phyloP scores from a whole-genome alignment of 495 filamentous ascomycete species.

The Rhizodiscina lignyota region DNA sequence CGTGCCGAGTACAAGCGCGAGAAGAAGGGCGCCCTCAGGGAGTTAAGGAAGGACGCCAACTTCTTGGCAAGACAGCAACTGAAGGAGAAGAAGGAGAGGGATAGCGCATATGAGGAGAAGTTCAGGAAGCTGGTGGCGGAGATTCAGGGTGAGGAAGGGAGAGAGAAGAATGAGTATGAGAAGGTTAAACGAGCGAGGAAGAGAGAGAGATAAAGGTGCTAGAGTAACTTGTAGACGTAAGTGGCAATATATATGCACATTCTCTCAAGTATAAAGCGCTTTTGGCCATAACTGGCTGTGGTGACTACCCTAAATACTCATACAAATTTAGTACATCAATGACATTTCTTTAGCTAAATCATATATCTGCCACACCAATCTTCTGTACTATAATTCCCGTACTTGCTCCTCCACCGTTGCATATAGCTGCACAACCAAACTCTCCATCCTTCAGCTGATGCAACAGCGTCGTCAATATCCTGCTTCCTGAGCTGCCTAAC shows the following conservation, averaged over 20 bases:
- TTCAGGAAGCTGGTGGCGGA: conserved; percentile 79
- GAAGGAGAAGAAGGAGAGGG: conserved; percentile 78
- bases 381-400: conserved; percentile 87
- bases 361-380: conserved; percentile 29
- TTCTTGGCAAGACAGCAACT: conserved; percentile 84
- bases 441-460: conserved; percentile 83
- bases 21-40: conserved; percentile 84
- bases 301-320: too few species aligned
- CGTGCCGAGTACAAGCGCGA: conserved; percentile 85
- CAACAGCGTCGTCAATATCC: conserved; percentile 78
- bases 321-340: too few species aligned
- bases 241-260: too few species aligned
- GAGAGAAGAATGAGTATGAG: conserved; percentile 75
- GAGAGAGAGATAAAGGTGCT: conserved; percentile 35
- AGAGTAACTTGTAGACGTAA: too few species aligned
- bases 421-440: conserved; percentile 90
- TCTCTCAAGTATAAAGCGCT: too few species aligned
- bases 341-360: not conserved
- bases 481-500: conserved; percentile 80
- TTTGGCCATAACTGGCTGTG: too few species aligned
- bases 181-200: conserved; percentile 56
- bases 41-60: conserved; percentile 82
- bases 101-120: conserved; percentile 77
- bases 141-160: conserved; percentile 86
- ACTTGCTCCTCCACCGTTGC: conserved; percentile 88